Percentiles rank a stretch among this genome's conserved stretches.
phyloP scores from a whole-genome alignment of 306 rosid genomes.

The Prunus mume region DNA sequence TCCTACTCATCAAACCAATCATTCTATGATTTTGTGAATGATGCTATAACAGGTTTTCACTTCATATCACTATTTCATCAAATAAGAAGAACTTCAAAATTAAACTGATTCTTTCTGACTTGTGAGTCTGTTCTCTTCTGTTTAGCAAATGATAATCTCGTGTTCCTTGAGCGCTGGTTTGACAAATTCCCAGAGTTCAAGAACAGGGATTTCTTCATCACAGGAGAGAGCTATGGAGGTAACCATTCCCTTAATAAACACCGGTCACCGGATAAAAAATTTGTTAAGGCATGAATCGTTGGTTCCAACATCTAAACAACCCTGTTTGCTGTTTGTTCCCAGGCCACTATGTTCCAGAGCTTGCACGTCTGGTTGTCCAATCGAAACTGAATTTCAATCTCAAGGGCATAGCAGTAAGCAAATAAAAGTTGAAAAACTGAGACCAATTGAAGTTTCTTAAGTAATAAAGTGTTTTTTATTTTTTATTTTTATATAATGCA shows the following conservation, averaged over 20 bases:
- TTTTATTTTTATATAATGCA: slow-evolving; percentile 7
- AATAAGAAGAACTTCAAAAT: neutral
- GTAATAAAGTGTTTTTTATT: neutral
- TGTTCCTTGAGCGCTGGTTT: slow-evolving; percentile 59
- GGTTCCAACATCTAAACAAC: neutral
- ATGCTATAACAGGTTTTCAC: slow-evolving; percentile 53
- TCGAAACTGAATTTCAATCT: slow-evolving; percentile 46
- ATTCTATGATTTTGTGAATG: slow-evolving; percentile 43
- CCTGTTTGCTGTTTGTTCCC: slow-evolving; percentile 3
- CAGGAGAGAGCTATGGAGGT: slow-evolving; percentile 86
- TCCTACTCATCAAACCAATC: slow-evolving; percentile 60
- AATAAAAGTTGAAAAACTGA: neutral
- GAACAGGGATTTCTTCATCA: slow-evolving; percentile 55
- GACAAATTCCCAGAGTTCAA: slow-evolving; percentile 48
- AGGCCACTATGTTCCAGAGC: slow-evolving; percentile 86
- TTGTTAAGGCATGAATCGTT: too few relatives aligned
- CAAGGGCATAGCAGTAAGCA: slow-evolving; percentile 74
- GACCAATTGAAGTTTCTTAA: too few relatives aligned
- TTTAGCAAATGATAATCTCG: slow-evolving; percentile 63
- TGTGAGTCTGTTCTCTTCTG: neutral
- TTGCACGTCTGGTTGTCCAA: slow-evolving; percentile 60
- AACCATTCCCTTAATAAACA: neutral
- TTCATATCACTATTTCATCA: neutral
- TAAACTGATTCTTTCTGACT: too few relatives aligned
- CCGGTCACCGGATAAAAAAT: too few relatives aligned